phyloP scores from a whole-genome alignment of 2,329 filamentous ascomycete species.

The Stemphylium lycopersici region DNA sequence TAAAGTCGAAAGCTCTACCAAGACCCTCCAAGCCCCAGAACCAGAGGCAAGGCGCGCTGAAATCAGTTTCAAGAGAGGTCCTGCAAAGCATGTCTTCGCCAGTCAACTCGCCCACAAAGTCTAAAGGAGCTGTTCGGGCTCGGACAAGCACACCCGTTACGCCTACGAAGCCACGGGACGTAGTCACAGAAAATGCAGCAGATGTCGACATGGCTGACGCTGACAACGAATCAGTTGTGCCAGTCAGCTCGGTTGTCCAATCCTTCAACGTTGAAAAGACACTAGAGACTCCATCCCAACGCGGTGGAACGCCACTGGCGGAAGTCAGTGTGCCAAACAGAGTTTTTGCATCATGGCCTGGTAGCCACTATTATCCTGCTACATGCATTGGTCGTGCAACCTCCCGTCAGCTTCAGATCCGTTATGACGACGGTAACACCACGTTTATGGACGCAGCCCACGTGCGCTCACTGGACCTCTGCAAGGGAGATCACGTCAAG shows the following conservation, averaged over 20 bases:
- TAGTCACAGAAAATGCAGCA: background rate
- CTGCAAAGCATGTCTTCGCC: slow-evolving; percentile 31
- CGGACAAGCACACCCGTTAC: slow-evolving; percentile 19
- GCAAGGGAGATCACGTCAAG: slow-evolving; percentile 54
- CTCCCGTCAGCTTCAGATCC: slow-evolving; percentile 52
- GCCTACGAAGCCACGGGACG: slow-evolving; percentile 11
- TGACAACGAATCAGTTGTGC: slow-evolving; percentile 24
- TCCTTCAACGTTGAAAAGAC: slow-evolving; percentile 10
- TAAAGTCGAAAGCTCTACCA: slow-evolving; percentile 29
- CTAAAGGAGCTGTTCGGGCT: slow-evolving; percentile 4
- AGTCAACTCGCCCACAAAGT: slow-evolving; percentile 7
- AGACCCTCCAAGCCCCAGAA: slow-evolving; percentile 24
- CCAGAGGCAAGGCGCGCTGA: slow-evolving; percentile 34
- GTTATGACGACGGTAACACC: slow-evolving; percentile 56
- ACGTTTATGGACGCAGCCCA: slow-evolving; percentile 49
- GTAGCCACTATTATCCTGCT: slow-evolving; percentile 64
- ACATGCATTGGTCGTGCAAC: slow-evolving; percentile 59
- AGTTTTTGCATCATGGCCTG: slow-evolving; percentile 65
- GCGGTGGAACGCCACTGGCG: slow-evolving; percentile 23
- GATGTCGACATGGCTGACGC: slow-evolving; percentile 33
- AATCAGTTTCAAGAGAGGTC: slow-evolving; percentile 34
- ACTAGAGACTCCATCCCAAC: slow-evolving; percentile 5
- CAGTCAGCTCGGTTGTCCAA: slow-evolving; percentile 25
- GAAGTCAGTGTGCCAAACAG: slow-evolving; percentile 55
- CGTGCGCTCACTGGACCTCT: slow-evolving; percentile 53